Percentiles rank a stretch among this genome's conserved stretches.
These are phyloP conservation scores for Phyllosticta capitalensis DNA, from an alignment of 2,329 filamentous ascomycete species.

Conservation along the genomic window DNA sequence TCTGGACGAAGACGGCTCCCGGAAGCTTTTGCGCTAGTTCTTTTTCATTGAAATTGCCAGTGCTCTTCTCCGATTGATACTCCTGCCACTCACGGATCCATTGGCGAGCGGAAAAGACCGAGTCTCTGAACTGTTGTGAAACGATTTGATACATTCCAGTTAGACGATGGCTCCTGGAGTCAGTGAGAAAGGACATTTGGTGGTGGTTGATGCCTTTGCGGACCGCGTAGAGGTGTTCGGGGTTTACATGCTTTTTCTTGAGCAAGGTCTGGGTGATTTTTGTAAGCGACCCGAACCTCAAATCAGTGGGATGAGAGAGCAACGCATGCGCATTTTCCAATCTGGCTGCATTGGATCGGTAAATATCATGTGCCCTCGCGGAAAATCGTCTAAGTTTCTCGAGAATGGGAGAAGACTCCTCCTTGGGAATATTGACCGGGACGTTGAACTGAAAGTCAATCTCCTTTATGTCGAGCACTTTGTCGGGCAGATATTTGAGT, in stretches of 20 bases:
- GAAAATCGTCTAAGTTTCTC: conserved; percentile 35
- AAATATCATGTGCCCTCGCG: conserved; percentile 36
- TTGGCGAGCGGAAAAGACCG: conserved; percentile 41
- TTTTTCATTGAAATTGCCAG: background rate
- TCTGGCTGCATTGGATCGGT: conserved; percentile 35
- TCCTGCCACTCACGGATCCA: conserved; percentile 48
- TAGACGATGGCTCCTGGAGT: conserved; percentile 39
- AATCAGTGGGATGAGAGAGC: conserved; percentile 35
- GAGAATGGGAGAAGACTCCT: conserved; percentile 37
- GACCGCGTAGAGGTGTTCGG: conserved; percentile 56
- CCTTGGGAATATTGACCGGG: conserved; percentile 33
- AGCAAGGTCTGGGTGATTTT: conserved; percentile 38
- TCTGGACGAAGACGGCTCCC: conserved; percentile 23
- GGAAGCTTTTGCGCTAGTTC: background rate
- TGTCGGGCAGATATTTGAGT: conserved; percentile 41
- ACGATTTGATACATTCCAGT: conserved; percentile 55
- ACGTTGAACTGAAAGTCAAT: background rate
- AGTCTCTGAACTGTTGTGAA: conserved; percentile 44
- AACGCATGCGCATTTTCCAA: conserved; percentile 42
- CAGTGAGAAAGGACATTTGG: conserved; percentile 52
- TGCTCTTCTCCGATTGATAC: conserved; percentile 25
- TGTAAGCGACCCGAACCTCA: conserved; percentile 38
- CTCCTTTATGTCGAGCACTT: conserved; percentile 23
- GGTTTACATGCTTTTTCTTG: conserved; percentile 29
- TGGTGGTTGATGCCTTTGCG: conserved; percentile 54